Percentiles rank a stretch among this genome's conserved stretches.
phyloP scores from a whole-genome alignment of 139 green algal species.

The Picochlorum sp. region DNA sequence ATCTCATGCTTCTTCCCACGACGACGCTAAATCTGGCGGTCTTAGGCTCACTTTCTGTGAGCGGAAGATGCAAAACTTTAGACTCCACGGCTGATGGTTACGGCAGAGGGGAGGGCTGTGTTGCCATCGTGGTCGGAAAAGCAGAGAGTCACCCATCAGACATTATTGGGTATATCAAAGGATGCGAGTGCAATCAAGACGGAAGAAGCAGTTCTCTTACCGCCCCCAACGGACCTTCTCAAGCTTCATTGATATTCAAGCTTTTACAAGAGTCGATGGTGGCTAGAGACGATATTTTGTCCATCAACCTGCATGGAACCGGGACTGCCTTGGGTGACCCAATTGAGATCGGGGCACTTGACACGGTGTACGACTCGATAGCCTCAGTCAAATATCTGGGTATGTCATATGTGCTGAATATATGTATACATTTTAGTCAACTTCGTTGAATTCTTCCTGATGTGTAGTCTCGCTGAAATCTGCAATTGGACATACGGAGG shows the following conservation, averaged over 20 bases:
- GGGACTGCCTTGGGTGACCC: slow-evolving; percentile 52
- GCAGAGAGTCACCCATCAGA: neutral
- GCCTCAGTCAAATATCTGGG: neutral
- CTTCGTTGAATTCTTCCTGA: slow-evolving; percentile 4
- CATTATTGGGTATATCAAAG: neutral
- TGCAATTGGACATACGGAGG: slow-evolving; percentile 62
- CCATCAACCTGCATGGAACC: slow-evolving; percentile 54
- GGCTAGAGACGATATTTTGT: slow-evolving; percentile 1
- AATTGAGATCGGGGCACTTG: slow-evolving; percentile 47
- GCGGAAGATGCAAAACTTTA: slow-evolving; percentile 44
- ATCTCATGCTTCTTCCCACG: slow-evolving; percentile 25
- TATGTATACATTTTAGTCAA: neutral
- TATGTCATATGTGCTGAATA: neutral
- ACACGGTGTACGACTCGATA: neutral
- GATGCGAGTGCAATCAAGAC: slow-evolving; percentile 44
- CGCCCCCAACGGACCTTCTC: slow-evolving; percentile 45
- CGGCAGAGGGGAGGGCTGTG: slow-evolving; percentile 39
- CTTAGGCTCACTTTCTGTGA: slow-evolving; percentile 21
- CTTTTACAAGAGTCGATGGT: slow-evolving; percentile 20
- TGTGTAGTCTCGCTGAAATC: slow-evolving; percentile 56
- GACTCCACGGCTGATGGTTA: slow-evolving; percentile 46
- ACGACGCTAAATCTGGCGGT: slow-evolving; percentile 29
- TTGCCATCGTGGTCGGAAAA: slow-evolving; percentile 2
- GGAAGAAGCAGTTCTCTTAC: slow-evolving; percentile 45
- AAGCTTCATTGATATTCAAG: slow-evolving; percentile 29